A percentile compares a stretch with the other conserved stretches of the same genome.
phyloP scores from a whole-genome alignment of 148 eudicot species.

The Silene uniflora region DNA sequence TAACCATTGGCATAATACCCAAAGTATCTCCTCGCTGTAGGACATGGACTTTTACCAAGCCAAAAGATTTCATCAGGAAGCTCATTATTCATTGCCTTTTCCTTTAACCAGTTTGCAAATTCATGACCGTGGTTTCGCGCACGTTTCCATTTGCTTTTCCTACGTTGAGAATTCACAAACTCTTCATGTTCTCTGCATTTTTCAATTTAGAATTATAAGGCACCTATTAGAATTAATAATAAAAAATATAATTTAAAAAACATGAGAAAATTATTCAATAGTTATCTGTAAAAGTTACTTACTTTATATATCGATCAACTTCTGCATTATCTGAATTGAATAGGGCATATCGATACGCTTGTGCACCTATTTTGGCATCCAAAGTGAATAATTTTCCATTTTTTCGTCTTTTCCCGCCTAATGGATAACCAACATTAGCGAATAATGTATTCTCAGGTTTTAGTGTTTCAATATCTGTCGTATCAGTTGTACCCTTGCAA shows the following conservation, averaged over 20 bases:
- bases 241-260: too few relatives aligned
- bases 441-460: not conserved
- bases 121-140: slow-evolving; percentile 13
- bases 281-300: not conserved
- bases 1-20: slow-evolving; percentile 17
- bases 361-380: not conserved
- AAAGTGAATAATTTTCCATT: slow-evolving; percentile 1
- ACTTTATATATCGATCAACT: slow-evolving; percentile 10
- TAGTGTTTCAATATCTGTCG: too few relatives aligned
- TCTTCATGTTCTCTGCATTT: slow-evolving; percentile 3
- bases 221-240: not conserved
- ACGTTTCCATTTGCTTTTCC: not conserved
- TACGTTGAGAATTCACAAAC: not conserved
- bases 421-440: not conserved
- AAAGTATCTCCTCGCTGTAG: slow-evolving; percentile 5
- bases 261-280: too few relatives aligned
- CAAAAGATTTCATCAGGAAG: slow-evolving; percentile 1
- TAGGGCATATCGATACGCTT: slow-evolving; percentile 5
- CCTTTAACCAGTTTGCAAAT: slow-evolving; percentile 5
- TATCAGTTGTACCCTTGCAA: not conserved
- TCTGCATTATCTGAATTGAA: slow-evolving; percentile 12
- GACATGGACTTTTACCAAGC: slow-evolving; percentile 22
- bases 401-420: slow-evolving; percentile 11
- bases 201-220: not conserved
- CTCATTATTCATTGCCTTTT: not conserved